These are phyloP conservation scores for Aspergillus conjunctus DNA, from an alignment of 495 filamentous ascomycete species.

Conservation along the genomic window DNA sequence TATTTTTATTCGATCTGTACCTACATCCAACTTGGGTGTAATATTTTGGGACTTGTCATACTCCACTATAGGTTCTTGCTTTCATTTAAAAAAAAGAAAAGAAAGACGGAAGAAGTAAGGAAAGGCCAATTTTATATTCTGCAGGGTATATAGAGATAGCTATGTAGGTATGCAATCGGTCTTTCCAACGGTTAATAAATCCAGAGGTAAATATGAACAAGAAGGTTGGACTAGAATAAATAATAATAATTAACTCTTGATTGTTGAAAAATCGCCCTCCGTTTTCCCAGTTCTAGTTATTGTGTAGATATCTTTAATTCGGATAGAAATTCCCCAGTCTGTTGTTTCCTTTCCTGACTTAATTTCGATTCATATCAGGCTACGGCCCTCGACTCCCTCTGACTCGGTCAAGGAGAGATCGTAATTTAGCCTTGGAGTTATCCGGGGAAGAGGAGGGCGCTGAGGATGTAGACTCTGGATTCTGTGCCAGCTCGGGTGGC, in stretches of 20 bases:
- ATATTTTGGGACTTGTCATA: too few relatives aligned
- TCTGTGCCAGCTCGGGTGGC: background rate
- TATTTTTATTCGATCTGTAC: too few relatives aligned
- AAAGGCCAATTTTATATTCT: background rate
- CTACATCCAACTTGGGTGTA: too few relatives aligned
- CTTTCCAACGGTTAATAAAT: too few relatives aligned
- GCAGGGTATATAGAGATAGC: too few relatives aligned
- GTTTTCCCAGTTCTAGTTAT: background rate
- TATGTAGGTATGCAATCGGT: too few relatives aligned
- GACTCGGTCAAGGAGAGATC: slow-evolving; percentile 28
- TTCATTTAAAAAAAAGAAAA: background rate
- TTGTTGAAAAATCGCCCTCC: background rate
- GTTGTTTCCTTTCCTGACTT: background rate
- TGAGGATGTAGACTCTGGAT: slow-evolving; percentile 3
- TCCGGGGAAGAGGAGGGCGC: slow-evolving; percentile 5
- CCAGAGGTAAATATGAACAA: too few relatives aligned
- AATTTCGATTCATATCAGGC: background rate
- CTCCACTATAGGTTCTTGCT: background rate
- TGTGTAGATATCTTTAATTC: too few relatives aligned
- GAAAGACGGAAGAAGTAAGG: background rate
- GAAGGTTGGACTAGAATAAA: too few relatives aligned
- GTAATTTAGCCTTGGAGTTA: slow-evolving; percentile 27
- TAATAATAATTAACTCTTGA: too few relatives aligned
- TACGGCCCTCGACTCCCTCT: slow-evolving; percentile 23
- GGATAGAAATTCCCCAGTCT: too few relatives aligned